Evolutionary conservation across 2,329 filamentous ascomycete genomes (phyloP), one percentile per base, ranked within the genome.

Genomic region (Cryphonectria parasitica): DNA sequence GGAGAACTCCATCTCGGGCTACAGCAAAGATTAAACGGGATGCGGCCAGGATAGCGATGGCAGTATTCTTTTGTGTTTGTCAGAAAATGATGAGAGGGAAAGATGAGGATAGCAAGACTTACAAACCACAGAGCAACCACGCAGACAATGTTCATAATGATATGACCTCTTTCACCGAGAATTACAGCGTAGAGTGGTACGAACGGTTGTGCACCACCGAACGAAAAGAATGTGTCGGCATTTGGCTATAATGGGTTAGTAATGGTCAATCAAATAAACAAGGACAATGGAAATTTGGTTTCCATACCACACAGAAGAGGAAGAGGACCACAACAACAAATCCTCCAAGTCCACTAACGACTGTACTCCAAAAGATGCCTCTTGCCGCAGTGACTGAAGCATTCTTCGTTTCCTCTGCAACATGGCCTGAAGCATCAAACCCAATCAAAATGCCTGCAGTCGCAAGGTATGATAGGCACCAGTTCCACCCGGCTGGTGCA

Each of bases 21-120:
- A 90, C 87, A 58, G 88, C 88, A 76, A 89, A 90, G 73, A 90
- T 87, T 1, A 89, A 82, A n/a, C 88, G 84, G 4, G 87, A 89
- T 19, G 86, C 86, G 10, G 87, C 88, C 17, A 88, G 83, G 61
- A 89, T 84, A 28, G 87, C 86, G 69, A 89, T 87, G 0, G 87
- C 87, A 1, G 87, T 89, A 76, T 89, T 89, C 85, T 82, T 19
- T 5, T 36, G 13, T 31, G 19, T 19, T 54, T 25, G 19, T 39
- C 36, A 39, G 36, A 39, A 10, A 39, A 0, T 39, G 36, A 39
- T 39, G 34, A 39, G 10, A 39, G 36, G 36, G 7, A 0, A 39
- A 11, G 36, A 39, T 39, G 36, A 11, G 49, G 2, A n/a, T 7
- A 54, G 3, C 49, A n/a, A 54, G 2, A 81, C 83, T 74, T 80